Base-by-base conservation (phyloP, 2,329 filamentous ascomycete species). In the Aspergillus versicolor region DNA sequence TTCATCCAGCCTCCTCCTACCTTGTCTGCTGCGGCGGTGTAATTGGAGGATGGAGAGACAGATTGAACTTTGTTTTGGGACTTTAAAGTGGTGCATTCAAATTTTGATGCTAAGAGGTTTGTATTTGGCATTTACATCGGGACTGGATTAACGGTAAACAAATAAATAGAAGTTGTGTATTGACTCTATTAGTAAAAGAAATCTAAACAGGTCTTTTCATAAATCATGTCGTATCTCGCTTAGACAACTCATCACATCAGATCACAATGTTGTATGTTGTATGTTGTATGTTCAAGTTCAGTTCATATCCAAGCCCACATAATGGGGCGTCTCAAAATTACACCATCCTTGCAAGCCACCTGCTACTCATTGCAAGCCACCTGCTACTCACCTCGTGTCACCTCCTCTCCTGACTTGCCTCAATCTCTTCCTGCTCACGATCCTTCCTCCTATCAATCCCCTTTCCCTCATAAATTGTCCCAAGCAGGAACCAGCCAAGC, bases 381-480 rank as follows among this genome's bases (percentile, higher is more conserved):
- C 9, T 4, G 27, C 27, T 8, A 2, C 21, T 19, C 17, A 32
- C n/a, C 22, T 50, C 37, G 13, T 22, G 32, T 54, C 43, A 44
- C 30, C 52, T 38, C 11, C 52, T n/a, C 12, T 60, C 60, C n/a
- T 44, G 19, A 12, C 30, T 34, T 15, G 15, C 15, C 13, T 38
- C 42, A 19, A 57, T 59, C 8, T 61, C 56, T 9, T 61, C 42
- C n/a, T 41, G 24, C 27, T 52, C 55, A 15, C 34, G 41, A n/a
- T 53, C 49, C 34, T 65, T 67, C 47, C 56, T 66, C 32, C 57
- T 81, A 70, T 87, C 84, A 69, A 87, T 84, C 2, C 85, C 85
- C 58, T 75, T 82, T 0, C 86, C 87, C 64, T 90, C 87, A 38
- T 84, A 77, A n/a, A 89, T 83, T 56, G 81, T 79, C 71, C 85